Percentiles rank a stretch among this genome's conserved stretches.
These are phyloP conservation scores for Murraya koenigii DNA, from an alignment of 345 rosid species.

Conservation along the genomic window DNA sequence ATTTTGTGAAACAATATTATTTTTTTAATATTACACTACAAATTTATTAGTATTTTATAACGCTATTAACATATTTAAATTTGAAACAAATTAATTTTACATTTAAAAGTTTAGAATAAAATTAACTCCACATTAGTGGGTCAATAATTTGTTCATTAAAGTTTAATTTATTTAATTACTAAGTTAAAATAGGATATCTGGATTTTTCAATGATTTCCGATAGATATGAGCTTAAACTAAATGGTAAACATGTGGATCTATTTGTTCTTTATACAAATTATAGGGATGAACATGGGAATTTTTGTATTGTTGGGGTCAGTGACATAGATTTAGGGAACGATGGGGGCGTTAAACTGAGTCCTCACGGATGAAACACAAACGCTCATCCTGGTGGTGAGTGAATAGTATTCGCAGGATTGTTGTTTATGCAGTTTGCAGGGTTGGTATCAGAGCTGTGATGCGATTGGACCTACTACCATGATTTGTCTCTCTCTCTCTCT, in stretches of 20 bases:
- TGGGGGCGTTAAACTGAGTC: background rate
- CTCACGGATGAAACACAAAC: background rate
- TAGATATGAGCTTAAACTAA: too few species aligned
- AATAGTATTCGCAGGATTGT: background rate
- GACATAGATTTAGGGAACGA: conserved; percentile 1
- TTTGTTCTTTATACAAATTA: too few species aligned
- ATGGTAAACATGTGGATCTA: background rate
- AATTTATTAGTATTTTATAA: too few species aligned
- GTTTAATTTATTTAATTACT: too few species aligned
- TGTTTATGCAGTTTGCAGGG: background rate
- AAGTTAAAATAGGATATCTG: too few species aligned
- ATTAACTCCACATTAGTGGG: background rate
- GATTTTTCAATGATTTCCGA: too few species aligned
- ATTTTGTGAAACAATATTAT: too few species aligned
- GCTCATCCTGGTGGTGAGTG: background rate
- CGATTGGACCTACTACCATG: conserved; percentile 14
- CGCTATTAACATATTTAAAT: too few species aligned
- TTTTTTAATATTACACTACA: too few species aligned
- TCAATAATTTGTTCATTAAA: too few species aligned
- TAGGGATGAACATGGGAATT: background rate
- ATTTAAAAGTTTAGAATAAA: too few species aligned
- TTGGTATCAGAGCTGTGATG: background rate
- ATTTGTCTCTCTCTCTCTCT: background rate
- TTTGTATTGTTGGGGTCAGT: background rate
- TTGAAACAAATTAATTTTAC: accelerated